Evolutionary conservation across 176 grass and related monocot species (phyloP).

Genomic region (Zoysia japonica): DNA sequence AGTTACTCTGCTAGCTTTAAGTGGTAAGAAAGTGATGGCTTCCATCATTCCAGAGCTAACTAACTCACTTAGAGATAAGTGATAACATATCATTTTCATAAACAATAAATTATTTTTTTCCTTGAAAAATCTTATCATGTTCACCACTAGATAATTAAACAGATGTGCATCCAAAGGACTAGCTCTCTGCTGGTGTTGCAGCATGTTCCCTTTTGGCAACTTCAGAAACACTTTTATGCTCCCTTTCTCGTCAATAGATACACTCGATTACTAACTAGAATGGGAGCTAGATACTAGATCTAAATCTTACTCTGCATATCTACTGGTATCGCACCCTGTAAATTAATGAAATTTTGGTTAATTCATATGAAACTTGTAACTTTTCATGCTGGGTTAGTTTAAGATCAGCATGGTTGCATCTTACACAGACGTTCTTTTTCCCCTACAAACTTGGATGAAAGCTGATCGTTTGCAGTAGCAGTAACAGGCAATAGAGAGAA

Average conservation of each 20-base stretch:
- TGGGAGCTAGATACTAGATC: not conserved
- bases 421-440: not conserved
- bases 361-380: not conserved
- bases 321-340: not conserved
- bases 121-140: not conserved
- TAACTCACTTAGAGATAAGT: not conserved
- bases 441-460: not conserved
- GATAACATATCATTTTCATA: not conserved
- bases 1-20: not conserved
- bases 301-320: not conserved
- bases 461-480: not conserved
- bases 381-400: not conserved
- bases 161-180: not conserved
- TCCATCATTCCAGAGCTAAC: not conserved
- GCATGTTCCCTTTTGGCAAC: not conserved
- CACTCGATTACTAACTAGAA: not conserved
- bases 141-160: not conserved
- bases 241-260: not conserved
- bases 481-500: not conserved
- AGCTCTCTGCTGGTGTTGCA: not conserved
- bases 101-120: not conserved
- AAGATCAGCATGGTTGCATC: not conserved
- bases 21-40: conserved; percentile 6
- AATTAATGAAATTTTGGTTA: not conserved
- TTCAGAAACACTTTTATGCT: not conserved